Conservation (phyloP, 1,139 yeast genomes). For the Pichia sp. region DNA sequence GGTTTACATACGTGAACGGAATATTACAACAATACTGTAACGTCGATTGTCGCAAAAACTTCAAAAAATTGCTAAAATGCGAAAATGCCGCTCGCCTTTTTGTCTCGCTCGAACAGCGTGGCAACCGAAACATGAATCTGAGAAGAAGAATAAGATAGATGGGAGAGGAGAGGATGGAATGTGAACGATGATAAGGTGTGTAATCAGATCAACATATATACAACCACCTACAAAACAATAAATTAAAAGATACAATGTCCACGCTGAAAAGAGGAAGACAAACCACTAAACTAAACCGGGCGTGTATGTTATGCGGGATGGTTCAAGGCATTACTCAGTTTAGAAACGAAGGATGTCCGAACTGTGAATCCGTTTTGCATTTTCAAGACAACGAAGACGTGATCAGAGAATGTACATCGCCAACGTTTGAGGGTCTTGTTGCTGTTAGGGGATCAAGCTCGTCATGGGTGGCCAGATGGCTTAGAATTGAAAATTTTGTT, state of each 20-base stretch:
- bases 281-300: slow-evolving; percentile 67
- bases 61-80: no score
- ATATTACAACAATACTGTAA: no score
- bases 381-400: slow-evolving; percentile 70
- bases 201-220: no score
- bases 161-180: no score
- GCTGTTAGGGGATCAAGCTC: slow-evolving; percentile 81
- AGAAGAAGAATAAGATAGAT: no score
- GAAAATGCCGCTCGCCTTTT: no score
- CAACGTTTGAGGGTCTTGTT: slow-evolving; percentile 91
- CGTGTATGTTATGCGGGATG: slow-evolving; percentile 95
- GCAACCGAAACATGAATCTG: no score
- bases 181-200: no score
- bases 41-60: no score
- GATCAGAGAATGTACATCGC: slow-evolving; percentile 89
- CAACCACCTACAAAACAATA: not conserved
- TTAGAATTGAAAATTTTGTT: slow-evolving; percentile 81
- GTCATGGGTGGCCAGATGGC: slow-evolving; percentile 98
- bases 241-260: slow-evolving; percentile 10
- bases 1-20: no score
- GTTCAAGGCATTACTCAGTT: slow-evolving; percentile 72
- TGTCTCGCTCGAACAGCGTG: no score
- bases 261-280: slow-evolving; percentile 28
- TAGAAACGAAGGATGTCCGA: slow-evolving; percentile 89
- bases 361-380: slow-evolving; percentile 82